Conservation (phyloP, 2,329 filamentous ascomycete genomes). For the Didymellaceae sp. region DNA sequence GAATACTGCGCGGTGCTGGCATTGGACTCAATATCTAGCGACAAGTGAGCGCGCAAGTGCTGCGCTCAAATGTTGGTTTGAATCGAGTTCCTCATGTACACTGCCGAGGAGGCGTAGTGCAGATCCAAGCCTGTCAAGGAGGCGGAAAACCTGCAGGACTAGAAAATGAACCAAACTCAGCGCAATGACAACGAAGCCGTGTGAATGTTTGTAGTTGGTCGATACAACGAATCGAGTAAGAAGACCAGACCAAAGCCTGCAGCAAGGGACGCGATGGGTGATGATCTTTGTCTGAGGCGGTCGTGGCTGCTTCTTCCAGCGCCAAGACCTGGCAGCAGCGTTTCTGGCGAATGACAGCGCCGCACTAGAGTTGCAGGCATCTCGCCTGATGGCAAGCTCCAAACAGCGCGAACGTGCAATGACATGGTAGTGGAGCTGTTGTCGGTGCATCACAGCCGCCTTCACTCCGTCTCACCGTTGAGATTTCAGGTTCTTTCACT, state of each 20-base stretch:
- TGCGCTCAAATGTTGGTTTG: slow-evolving; percentile 23
- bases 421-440: slow-evolving; percentile 5
- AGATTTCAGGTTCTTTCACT: background rate
- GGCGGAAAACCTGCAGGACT: slow-evolving; percentile 32
- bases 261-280: slow-evolving; percentile 34
- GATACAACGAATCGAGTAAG: slow-evolving; percentile 25
- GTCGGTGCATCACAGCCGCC: background rate
- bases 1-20: slow-evolving; percentile 34
- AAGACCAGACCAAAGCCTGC: slow-evolving; percentile 25
- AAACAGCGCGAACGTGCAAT: slow-evolving; percentile 19
- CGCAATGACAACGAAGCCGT: slow-evolving; percentile 22
- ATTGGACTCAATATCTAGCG: slow-evolving; percentile 24
- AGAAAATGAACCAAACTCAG: slow-evolving; percentile 32
- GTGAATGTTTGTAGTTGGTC: slow-evolving; percentile 21
- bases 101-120: slow-evolving; percentile 44
- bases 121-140: slow-evolving; percentile 42
- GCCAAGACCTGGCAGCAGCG: slow-evolving; percentile 30
- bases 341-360: slow-evolving; percentile 30
- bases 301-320: slow-evolving; percentile 39
- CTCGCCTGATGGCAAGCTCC: slow-evolving; percentile 21
- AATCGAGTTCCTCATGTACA: slow-evolving; percentile 33
- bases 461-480: slow-evolving; percentile 2
- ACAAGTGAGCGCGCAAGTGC: slow-evolving; percentile 15
- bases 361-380: slow-evolving; percentile 34
- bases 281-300: slow-evolving; percentile 46